phyloP scores from a whole-genome alignment of 139 green algal species.

The Zygnema cylindricum region DNA sequence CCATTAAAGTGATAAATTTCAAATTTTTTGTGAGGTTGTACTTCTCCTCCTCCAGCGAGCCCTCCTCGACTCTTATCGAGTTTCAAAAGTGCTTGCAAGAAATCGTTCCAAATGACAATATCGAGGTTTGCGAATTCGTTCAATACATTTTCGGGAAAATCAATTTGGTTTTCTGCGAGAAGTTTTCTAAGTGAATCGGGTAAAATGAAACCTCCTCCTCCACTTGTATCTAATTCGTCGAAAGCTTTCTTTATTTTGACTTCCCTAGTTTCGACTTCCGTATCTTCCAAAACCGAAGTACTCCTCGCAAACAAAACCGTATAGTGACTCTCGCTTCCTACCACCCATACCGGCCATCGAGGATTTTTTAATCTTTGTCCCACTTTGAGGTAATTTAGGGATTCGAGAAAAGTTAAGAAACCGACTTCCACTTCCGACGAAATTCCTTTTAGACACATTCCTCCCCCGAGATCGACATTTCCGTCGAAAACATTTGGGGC shows the following conservation, averaged over 20 bases:
- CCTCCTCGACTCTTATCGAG: conserved; percentile 42
- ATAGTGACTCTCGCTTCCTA: conserved; percentile 60
- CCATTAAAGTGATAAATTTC: conserved; percentile 61
- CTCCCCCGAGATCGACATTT: conserved; percentile 57
- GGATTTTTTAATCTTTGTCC: conserved; percentile 60
- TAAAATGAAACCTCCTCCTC: conserved; percentile 54
- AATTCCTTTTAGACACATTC: conserved; percentile 57
- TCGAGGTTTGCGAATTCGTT: not conserved
- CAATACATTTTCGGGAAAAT: conserved; percentile 23
- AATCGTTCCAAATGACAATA: conserved; percentile 57
- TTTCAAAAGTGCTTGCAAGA: conserved; percentile 42
- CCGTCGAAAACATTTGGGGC: conserved; percentile 66
- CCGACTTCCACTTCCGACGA: conserved; percentile 49
- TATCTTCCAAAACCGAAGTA: conserved; percentile 51
- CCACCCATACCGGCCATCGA: conserved; percentile 62
- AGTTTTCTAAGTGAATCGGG: conserved; percentile 12
- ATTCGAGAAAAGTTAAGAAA: conserved; percentile 65
- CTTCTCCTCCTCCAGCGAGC: not conserved
- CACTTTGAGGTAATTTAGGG: conserved; percentile 60
- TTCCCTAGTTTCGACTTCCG: conserved; percentile 33
- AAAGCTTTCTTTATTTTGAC: conserved; percentile 18
- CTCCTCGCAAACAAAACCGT: conserved; percentile 53
- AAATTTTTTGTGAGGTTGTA: conserved; percentile 26
- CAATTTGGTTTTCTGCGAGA: conserved; percentile 29
- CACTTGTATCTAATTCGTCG: conserved; percentile 43